Conservation (phyloP, 1,139 yeast genomes). For the Debaryomyces sp. region DNA sequence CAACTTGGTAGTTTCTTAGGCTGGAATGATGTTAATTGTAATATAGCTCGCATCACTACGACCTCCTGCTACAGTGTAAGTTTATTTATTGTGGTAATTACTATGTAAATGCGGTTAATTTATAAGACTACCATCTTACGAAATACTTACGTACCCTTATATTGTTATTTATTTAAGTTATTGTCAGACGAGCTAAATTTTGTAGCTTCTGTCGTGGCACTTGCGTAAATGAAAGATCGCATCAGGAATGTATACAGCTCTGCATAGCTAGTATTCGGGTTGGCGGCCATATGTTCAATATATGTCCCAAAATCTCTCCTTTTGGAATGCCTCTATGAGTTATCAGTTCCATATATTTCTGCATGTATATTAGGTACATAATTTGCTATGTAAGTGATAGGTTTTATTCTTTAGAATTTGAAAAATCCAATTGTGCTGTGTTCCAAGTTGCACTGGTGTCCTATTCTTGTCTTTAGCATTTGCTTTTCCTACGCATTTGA, state of each 20-base stretch:
- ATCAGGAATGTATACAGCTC: slow-evolving; percentile 33
- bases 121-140: too few relatives aligned
- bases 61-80: slow-evolving; percentile 36
- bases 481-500: slow-evolving; percentile 36
- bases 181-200: too few relatives aligned
- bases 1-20: slow-evolving; percentile 36
- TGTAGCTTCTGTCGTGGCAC: too few relatives aligned
- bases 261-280: slow-evolving; percentile 30
- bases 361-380: slow-evolving; percentile 34
- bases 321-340: slow-evolving; percentile 31
- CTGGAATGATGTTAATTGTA: slow-evolving; percentile 38
- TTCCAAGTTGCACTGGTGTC: slow-evolving; percentile 34
- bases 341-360: slow-evolving; percentile 28
- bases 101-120: too few relatives aligned
- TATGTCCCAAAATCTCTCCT: slow-evolving; percentile 26
- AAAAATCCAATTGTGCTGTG: too few relatives aligned
- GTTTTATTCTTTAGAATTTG: too few relatives aligned
- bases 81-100: too few relatives aligned
- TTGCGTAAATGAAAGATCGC: too few relatives aligned
- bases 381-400: too few relatives aligned
- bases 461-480: slow-evolving; percentile 30
- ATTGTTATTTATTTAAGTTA: too few relatives aligned
- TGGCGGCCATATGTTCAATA: slow-evolving; percentile 36
- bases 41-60: slow-evolving; percentile 29
- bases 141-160: too few relatives aligned